A percentile compares a stretch with the other conserved stretches of the same genome.
Conservation (phyloP, 2,329 filamentous ascomycete genomes). For the Fusarium sp. region DNA sequence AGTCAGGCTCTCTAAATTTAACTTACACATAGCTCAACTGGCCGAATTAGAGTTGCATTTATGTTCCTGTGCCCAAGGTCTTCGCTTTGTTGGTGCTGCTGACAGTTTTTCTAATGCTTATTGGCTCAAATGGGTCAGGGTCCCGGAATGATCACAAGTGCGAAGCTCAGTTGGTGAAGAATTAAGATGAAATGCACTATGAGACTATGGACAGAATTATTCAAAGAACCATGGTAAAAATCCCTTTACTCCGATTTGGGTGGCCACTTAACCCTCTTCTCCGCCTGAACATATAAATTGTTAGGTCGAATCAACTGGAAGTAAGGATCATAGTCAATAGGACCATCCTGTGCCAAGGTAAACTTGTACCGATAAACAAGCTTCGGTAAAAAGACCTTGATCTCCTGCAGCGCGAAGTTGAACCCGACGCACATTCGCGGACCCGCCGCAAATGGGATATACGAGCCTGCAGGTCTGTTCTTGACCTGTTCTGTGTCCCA, state of each 20-base stretch:
- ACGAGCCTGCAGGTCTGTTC: conserved; percentile 61
- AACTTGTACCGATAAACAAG: conserved; percentile 70
- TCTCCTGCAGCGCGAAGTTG: conserved; percentile 71
- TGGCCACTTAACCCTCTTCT: conserved; percentile 44
- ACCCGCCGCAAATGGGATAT: conserved; percentile 69
- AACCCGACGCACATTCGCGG: conserved; percentile 70
- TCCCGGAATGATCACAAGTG: too few species aligned
- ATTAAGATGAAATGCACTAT: too few species aligned
- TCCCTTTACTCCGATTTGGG: not conserved
- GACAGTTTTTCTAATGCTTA: too few species aligned
- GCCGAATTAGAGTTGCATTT: too few species aligned
- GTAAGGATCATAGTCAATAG: conserved; percentile 68
- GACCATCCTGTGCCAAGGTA: conserved; percentile 56
- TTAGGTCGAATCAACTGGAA: conserved; percentile 68
- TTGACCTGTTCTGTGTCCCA: conserved; percentile 67
- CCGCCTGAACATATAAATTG: conserved; percentile 64
- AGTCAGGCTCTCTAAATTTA: too few species aligned
- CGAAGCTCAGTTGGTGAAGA: too few species aligned
- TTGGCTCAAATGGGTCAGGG: too few species aligned
- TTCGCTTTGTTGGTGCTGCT: too few species aligned
- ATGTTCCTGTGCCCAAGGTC: too few species aligned
- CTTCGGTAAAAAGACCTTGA: conserved; percentile 69
- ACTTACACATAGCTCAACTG: too few species aligned
- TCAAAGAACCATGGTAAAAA: too few species aligned
- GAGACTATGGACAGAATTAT: too few species aligned